Evolutionary conservation across 495 filamentous ascomycete species (phyloP).

Genomic region (Neurospora cerealis): DNA sequence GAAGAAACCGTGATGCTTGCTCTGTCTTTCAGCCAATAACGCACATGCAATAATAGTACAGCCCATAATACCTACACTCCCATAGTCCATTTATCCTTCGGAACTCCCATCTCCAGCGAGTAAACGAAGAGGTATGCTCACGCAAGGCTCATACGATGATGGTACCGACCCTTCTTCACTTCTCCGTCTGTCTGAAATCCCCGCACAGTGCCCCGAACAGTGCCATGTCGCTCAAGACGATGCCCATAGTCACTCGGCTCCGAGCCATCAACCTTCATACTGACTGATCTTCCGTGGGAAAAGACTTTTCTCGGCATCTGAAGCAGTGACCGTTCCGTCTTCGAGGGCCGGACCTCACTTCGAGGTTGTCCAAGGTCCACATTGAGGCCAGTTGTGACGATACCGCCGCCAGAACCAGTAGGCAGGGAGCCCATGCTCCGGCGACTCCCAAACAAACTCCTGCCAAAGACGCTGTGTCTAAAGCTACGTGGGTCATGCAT

Average conservation of each 20-base stretch:
- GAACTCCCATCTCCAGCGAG: neutral
- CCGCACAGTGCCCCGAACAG: neutral
- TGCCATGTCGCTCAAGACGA: neutral
- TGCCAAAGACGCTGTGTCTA: neutral
- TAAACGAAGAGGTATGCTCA: neutral
- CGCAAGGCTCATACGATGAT: neutral
- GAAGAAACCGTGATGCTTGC: neutral
- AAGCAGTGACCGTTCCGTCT: neutral
- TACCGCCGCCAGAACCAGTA: neutral
- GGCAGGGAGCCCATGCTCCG: neutral
- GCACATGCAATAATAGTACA: neutral
- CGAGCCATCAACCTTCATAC: neutral
- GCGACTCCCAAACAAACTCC: neutral
- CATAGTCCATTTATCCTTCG: neutral
- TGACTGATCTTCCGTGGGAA: neutral
- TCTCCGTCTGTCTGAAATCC: neutral
- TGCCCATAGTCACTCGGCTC: neutral
- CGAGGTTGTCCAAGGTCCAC: neutral
- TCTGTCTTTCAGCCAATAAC: neutral
- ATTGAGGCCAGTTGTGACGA: neutral
- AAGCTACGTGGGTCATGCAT: slow-evolving; percentile 12
- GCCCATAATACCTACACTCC: neutral
- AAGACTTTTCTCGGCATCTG: neutral
- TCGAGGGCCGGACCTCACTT: neutral
- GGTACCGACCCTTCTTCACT: neutral